Evolutionary conservation across 176 grass and related monocot species (phyloP).

Genomic region (Tillandsia fasciculata): DNA sequence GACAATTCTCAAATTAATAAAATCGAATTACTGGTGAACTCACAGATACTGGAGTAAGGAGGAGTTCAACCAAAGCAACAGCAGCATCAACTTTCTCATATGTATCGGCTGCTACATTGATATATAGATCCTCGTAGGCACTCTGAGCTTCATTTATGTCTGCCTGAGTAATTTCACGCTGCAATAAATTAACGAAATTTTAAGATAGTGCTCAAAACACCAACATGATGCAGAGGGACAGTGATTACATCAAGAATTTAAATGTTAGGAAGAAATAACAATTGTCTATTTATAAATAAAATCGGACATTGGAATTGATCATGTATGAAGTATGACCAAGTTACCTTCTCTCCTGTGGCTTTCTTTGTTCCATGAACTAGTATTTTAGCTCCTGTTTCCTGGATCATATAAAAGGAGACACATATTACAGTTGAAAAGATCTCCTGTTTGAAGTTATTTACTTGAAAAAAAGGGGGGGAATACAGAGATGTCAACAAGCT

Average conservation of each 20-base stretch:
- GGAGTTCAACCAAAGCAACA: constrained; percentile 65
- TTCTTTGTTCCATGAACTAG: constrained; percentile 69
- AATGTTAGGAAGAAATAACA: too few relatives aligned
- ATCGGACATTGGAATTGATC: neutral
- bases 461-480: constrained; percentile 11
- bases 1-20: neutral
- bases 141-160: constrained; percentile 51
- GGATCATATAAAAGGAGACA: constrained; percentile 18
- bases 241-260: too few relatives aligned
- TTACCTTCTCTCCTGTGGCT: constrained; percentile 66
- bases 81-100: constrained; percentile 93
- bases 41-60: constrained; percentile 66
- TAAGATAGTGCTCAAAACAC: neutral
- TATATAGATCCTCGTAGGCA: constrained; percentile 68
- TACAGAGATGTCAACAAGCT: neutral
- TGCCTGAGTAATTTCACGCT: constrained; percentile 60
- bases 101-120: constrained; percentile 69
- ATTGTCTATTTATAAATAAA: too few relatives aligned
- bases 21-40: constrained; percentile 21
- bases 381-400: constrained; percentile 86
- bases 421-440: neutral
- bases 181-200: constrained; percentile 21
- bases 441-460: neutral
- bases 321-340: neutral
- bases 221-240: too few relatives aligned